phyloP scores from a whole-genome alignment of 208 protist species.

The Leishmania arabica region DNA sequence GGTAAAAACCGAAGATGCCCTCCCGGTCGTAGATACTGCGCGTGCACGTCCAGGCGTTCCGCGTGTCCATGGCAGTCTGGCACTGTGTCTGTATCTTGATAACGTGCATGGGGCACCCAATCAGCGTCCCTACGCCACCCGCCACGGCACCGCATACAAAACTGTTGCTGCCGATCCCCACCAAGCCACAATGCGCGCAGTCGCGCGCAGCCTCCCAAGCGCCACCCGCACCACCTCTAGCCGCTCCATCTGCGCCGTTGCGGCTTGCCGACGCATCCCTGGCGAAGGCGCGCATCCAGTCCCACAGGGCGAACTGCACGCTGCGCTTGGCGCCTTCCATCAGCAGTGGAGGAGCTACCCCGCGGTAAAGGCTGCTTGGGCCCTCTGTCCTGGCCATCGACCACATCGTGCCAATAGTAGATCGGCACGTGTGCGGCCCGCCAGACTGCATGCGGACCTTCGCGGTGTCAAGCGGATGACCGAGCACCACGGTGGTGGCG shows the following conservation, averaged over 20 bases:
- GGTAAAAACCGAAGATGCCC: constrained; percentile 77
- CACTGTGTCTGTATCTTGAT: constrained; percentile 90
- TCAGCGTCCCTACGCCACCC: constrained; percentile 80
- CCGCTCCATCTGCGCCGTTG: background rate
- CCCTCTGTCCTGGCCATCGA: constrained; percentile 65
- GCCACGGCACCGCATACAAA: constrained; percentile 74
- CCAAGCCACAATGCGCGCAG: constrained; percentile 8
- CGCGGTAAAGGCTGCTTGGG: constrained; percentile 79
- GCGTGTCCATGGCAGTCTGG: constrained; percentile 43
- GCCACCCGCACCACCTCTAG: background rate
- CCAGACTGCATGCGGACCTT: constrained; percentile 90
- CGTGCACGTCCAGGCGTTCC: constrained; percentile 82
- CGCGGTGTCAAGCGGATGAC: constrained; percentile 89
- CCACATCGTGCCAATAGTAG: constrained; percentile 55
- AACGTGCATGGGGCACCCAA: constrained; percentile 90
- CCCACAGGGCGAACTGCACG: constrained; percentile 86
- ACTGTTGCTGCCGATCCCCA: constrained; percentile 42
- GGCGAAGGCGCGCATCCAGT: constrained; percentile 44
- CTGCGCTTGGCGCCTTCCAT: constrained; percentile 86
- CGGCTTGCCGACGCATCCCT: background rate
- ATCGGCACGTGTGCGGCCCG: constrained; percentile 45
- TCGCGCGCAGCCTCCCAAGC: constrained; percentile 2
- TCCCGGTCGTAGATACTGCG: constrained; percentile 53
- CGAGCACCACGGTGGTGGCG: constrained; percentile 60
- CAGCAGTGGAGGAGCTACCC: constrained; percentile 71